Evolutionary conservation across 176 grass and related monocot genomes (phyloP).

Genomic region (Lolium rigidum): DNA sequence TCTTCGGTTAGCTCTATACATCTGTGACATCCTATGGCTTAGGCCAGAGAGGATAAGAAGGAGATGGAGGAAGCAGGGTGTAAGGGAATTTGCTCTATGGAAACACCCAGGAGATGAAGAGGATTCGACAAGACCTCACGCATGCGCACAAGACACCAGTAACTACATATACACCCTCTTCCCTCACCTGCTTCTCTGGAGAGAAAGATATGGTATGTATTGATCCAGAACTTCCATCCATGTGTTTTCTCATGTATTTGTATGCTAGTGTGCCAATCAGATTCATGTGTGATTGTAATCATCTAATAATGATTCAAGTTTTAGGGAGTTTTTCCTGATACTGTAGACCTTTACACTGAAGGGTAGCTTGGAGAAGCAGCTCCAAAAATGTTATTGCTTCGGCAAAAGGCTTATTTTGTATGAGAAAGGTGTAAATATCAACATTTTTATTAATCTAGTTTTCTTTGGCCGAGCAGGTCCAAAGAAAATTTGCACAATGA

Average conservation of each 20-base stretch:
- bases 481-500: too few relatives aligned
- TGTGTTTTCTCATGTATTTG: neutral
- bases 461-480: neutral
- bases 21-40: neutral
- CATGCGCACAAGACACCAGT: constrained; percentile 1
- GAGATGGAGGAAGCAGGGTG: neutral
- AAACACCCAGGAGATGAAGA: constrained; percentile 13
- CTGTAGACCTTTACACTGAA: neutral
- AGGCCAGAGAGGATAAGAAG: constrained; percentile 3
- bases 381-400: neutral
- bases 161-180: constrained; percentile 21
- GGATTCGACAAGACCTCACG: neutral
- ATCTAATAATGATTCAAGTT: neutral
- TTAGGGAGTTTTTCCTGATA: neutral
- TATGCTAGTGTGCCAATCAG: neutral
- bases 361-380: neutral
- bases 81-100: constrained; percentile 28
- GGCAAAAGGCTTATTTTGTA: neutral
- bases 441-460: neutral
- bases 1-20: constrained; percentile 1
- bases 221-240: neutral
- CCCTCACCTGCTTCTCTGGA: constrained; percentile 26
- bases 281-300: neutral
- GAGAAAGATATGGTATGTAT: constrained; percentile 16
- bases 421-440: neutral